Conservation (phyloP, 2,329 filamentous ascomycete genomes). For the Paecilomyces variotii region DNA sequence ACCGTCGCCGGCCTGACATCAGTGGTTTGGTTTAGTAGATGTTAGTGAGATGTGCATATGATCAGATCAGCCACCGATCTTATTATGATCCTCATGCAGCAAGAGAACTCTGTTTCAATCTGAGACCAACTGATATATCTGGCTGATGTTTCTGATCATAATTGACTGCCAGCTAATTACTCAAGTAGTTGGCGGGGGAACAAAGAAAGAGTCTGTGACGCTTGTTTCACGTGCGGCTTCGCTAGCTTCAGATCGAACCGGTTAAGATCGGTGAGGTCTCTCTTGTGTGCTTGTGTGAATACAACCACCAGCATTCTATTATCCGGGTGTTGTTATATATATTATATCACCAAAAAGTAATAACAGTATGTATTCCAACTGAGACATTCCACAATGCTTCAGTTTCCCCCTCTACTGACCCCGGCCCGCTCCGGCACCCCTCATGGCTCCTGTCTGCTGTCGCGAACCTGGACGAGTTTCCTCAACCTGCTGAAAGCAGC, state of each 20-base stretch:
- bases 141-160: neutral
- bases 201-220: neutral
- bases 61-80: neutral
- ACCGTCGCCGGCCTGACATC: neutral
- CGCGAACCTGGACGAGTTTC: neutral
- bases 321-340: no score
- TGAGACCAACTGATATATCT: neutral
- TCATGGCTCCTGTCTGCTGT: neutral
- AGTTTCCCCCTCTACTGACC: neutral
- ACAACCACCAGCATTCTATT: no score
- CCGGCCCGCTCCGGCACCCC: neutral
- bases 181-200: neutral
- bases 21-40: neutral
- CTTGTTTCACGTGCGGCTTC: neutral
- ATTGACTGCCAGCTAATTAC: neutral
- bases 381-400: neutral
- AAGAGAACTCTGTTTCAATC: neutral
- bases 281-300: neutral
- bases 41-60: neutral
- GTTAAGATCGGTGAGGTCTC: neutral
- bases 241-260: neutral
- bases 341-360: no score
- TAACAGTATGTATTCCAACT: neutral
- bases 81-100: neutral
- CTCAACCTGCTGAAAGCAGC: neutral